Conservation (phyloP, 31 red algal species). For the Endocladia muricata region DNA sequence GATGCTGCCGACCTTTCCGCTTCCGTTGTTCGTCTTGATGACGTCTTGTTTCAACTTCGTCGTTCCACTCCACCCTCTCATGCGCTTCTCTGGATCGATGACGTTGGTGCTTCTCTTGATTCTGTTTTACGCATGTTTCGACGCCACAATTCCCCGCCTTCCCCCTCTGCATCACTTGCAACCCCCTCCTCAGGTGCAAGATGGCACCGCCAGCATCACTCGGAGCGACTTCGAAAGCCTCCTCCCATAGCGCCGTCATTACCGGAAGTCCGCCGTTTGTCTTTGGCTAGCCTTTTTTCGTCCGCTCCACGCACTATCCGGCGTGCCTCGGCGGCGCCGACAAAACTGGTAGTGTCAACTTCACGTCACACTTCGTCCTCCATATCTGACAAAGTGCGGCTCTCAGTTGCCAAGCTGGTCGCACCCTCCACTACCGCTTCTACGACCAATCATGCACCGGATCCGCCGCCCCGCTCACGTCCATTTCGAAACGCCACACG, state of each 20-base stretch:
- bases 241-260: not conserved
- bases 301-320: not conserved
- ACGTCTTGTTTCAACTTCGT: conserved; percentile 12
- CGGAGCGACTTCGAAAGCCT: too few species aligned
- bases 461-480: not conserved
- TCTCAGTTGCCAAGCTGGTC: conserved; percentile 5
- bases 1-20: conserved; percentile 15
- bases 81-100: conserved; percentile 55
- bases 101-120: conserved; percentile 27
- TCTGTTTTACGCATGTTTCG: conserved; percentile 3
- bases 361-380: not conserved
- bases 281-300: not conserved
- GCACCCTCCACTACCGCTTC: not conserved
- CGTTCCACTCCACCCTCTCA: conserved; percentile 8
- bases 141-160: not conserved
- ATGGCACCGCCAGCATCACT: not conserved
- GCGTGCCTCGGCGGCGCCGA: not conserved
- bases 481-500: conserved; percentile 27
- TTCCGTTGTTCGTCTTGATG: conserved; percentile 25
- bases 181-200: not conserved
- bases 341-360: too few species aligned
- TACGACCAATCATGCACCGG: not conserved
- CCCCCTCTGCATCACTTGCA: not conserved
- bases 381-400: not conserved
- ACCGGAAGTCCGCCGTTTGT: not conserved